Evolutionary conservation across 192 early-diverging fungal species (phyloP).

Genomic region (Obelidium mucronatum): DNA sequence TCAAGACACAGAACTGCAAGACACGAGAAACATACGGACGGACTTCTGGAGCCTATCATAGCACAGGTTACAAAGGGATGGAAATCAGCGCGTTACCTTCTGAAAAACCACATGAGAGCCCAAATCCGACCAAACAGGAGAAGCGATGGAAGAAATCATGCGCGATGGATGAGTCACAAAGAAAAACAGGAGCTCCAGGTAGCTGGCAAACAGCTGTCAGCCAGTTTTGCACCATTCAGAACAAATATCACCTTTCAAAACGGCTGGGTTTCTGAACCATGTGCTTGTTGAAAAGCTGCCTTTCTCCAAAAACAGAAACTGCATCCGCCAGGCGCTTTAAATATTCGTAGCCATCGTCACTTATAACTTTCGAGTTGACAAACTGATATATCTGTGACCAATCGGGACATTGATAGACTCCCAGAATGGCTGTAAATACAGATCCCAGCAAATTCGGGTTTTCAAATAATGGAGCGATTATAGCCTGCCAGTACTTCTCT

Average conservation of each 20-base stretch:
- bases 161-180: conserved; percentile 43
- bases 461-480: conserved; percentile 16
- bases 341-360: conserved; percentile 39
- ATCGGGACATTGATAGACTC: background rate
- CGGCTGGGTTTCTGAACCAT: conserved; percentile 8
- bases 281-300: conserved; percentile 38
- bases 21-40: background rate
- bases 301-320: conserved; percentile 28
- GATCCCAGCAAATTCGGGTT: background rate
- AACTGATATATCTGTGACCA: background rate
- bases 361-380: conserved; percentile 6
- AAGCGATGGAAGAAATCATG: conserved; percentile 30
- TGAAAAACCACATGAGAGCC: background rate
- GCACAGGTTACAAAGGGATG: background rate
- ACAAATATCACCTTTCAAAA: conserved; percentile 17
- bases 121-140: conserved; percentile 27
- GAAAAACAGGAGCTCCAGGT: conserved; percentile 37
- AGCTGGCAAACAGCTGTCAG: conserved; percentile 16
- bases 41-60: background rate
- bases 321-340: conserved; percentile 49
- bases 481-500: conserved; percentile 18
- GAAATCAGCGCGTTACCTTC: background rate
- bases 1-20: background rate
- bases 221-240: background rate
- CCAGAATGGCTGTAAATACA: conserved; percentile 4